Evolutionary conservation across 1,284 basidiomycete species (phyloP), one percentile per base, ranked within the genome.

Genomic region (Tilletia caries): DNA sequence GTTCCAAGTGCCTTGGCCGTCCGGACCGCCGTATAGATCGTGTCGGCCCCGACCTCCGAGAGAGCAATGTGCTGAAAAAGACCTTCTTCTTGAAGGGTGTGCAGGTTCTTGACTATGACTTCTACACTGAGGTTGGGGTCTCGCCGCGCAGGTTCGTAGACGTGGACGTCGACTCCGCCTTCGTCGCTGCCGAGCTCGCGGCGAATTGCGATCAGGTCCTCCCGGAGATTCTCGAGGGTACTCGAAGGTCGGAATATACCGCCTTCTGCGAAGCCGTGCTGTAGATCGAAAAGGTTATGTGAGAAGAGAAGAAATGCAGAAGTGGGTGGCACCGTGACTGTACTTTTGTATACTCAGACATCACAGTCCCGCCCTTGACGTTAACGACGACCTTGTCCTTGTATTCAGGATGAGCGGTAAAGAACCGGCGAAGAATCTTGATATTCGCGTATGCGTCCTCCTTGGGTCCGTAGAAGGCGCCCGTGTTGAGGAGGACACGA

Each of bases 331-430:
- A n/a, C n/a, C n/a, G n/a, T n/a, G n/a, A n/a, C n/a, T n/a, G n/a
- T n/a, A n/a, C n/a, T n/a, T n/a, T 52, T 0, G 50, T 29, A 43
- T 73, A 76, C 20, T 27, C 1, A 18, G 66, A 8, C 29, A 74
- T 67, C 15, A 76, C 68, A 1, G 79, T 48, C 5, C 86, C 87
- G 12, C 88, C 87, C 83, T 88, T 85, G 71, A 85, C 78, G n/a
- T 83, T 87, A 23, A 89, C 81, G 70, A 87, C 85, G 15, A 86
- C 84, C 78, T 85, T 87, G 41, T 87, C 85, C 10, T 84, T 85
- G 77, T 88, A 87, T 66, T 87, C 86, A 0, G 88, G 88, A 76
- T 89, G 86, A 66, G 84, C 85, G 29, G 84, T 84, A 73, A 85
- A 87, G 77, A 86, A 87, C 23, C 85, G 83, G 3, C 84, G 76